phyloP scores from a whole-genome alignment of 768 basidiomycete genomes.

The Terana coerulea region DNA sequence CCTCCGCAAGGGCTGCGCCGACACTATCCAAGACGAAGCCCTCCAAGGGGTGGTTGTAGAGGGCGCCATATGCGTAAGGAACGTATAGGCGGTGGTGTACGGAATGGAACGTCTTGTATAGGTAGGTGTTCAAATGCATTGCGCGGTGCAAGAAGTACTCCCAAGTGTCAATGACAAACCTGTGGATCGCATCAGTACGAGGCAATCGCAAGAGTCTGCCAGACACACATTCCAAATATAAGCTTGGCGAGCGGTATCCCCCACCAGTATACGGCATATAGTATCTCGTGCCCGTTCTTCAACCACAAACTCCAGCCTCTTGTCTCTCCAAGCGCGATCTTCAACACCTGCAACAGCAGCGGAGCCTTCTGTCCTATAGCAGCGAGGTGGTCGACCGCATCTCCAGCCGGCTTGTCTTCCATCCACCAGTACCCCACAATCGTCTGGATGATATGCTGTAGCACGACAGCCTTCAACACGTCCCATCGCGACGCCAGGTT shows the following conservation, averaged over 20 bases:
- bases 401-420: conserved; percentile 31
- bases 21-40: conserved; percentile 86
- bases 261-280: conserved; percentile 91
- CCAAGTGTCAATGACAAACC: conserved; percentile 96
- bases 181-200: conserved; percentile 25
- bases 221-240: conserved; percentile 78
- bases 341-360: conserved; percentile 34
- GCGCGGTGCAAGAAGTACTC: conserved; percentile 94
- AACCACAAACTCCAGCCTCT: conserved; percentile 34
- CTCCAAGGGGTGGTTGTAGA: conserved; percentile 97
- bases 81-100: conserved; percentile 96
- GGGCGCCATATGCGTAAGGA: conserved; percentile 92
- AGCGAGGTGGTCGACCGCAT: conserved; percentile 33
- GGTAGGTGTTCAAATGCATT: conserved; percentile 87
- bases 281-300: conserved; percentile 34
- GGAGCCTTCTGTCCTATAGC: conserved; percentile 38
- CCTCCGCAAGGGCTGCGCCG: conserved; percentile 77
- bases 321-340: conserved; percentile 39
- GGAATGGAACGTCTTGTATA: conserved; percentile 90
- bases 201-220: too few species aligned
- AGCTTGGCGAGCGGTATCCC: conserved; percentile 72
- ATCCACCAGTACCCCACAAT: conserved; percentile 67
- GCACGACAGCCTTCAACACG: conserved; percentile 76
- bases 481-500: conserved; percentile 71
- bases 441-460: conserved; percentile 89